Evolutionary conservation across 2,329 filamentous ascomycete genomes (phyloP), one percentile per base, ranked within the genome.

Genomic region (Nakataea oryzae): DNA sequence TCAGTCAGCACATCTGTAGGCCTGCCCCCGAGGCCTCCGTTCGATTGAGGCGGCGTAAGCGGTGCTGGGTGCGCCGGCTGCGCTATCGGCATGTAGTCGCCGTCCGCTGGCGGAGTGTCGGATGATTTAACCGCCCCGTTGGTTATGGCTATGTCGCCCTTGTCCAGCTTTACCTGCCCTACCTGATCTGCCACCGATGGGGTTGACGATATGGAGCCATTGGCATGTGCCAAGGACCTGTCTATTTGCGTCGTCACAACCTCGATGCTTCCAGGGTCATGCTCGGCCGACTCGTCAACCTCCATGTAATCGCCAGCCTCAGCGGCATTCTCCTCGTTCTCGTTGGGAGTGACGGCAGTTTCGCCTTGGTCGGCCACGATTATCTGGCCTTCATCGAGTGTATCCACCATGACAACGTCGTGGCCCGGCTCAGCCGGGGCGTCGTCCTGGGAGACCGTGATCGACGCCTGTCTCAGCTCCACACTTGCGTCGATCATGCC

Each of bases 401-500:
- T 79, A 66, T 84, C 81, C 2, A 77, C 74, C 81, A 84, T 83
- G 61, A 80, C 79, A 6, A 79, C 77, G 63, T 80, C 79, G 64
- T 75, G 76, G 62, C 69, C 76, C 57, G 69, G 73, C 14, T 61
- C 75, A 13, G 73, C 78, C 61, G 74, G 73, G 17, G 70, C 72
- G 28, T 78, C 78, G 9, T 71, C 71, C 8, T 70, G 67, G 28
- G 69, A 69, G 1, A 69, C 67, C 4, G 67, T 64, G 30, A 73
- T 73, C 60, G 75, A 70, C 65, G 68, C 76, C 70, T 75, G 82
- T 65, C 70, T 79, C 74, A 74, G 75, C 74, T 81, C 85, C 69
- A 90, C 77, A 67, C 87, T 87, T 54, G 83, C 81, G 64, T 91
- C 87, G 8, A 95, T 76, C 66, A 93, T 82, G 59, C 79, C 78